Base-by-base conservation (phyloP, 1,284 basidiomycete species). In the Trametes polyzona region DNA sequence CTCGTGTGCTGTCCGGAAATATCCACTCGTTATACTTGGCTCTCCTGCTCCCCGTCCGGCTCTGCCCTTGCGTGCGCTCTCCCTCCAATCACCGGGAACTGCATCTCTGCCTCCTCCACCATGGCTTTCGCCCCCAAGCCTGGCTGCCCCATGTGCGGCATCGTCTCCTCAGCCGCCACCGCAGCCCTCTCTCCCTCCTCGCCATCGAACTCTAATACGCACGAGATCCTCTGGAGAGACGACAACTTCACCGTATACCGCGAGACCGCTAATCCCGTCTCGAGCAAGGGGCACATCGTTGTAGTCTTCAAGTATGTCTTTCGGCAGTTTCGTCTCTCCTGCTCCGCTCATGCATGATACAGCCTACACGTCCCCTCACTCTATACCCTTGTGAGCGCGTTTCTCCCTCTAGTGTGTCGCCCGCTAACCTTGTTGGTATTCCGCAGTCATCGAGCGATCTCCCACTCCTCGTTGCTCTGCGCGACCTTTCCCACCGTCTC, bases 281-380 rank as follows among this genome's bases (percentile, higher is more conserved):
- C 87, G 10, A 83, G 81, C 65, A 83, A 79, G 66, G 87, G 82
- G 1, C 88, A 92, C 69, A 71, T 90, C 40, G 78, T 90, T 55
- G 76, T 90, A 56, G 83, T 84, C 21, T 86, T 91, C 82, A 90
- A 90, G 88, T 88, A 60, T 55, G 85, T 77, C 27, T 43, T 47
- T 61, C 23, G 26, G 16, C n/a, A 21, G 21, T 47, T 50, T 32
- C 30, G 30, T 30, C 46, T 39, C 32, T 40, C 16, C 23, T 23
- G n/a, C n/a, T n/a, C 19, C 33, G 27, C 29, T 54, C 27, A 19
- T 17, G 26, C 35, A 17, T 21, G 4, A 9, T 21, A 33, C 23
- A 90, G 88, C 69, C 76, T 89, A 32, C 88, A 91, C 74, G 86
- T 90, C 52, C 86, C 87, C 21, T 90, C 87, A 62, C 79, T 90